Evolutionary conservation across 2,329 filamentous ascomycete genomes (phyloP), one percentile per base, ranked within the genome.

Genomic region (Scytalidium lignicola): DNA sequence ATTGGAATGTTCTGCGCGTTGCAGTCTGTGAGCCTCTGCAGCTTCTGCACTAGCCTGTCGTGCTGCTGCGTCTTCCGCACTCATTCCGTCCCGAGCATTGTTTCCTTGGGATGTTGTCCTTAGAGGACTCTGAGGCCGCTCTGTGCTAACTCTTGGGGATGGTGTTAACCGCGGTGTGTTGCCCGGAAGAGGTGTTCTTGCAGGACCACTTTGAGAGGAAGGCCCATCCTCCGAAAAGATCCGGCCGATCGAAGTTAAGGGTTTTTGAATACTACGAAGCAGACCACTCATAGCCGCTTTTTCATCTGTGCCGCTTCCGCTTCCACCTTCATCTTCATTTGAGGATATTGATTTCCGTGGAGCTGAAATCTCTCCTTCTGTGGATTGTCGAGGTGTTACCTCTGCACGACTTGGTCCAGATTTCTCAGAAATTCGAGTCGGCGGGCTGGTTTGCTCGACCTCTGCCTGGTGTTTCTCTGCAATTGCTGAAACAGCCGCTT

Each of bases 401-500:
- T 85, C 77, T 21, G 79, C 73, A 22, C 73, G 69, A 43, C 74
- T 76, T 4, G 74, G 65, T 6, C 70, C 62, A 21, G 76, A 74
- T 52, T 74, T 75, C 54, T 75, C 73, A 3, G 66, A 62, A 23
- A 69, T 49, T 49, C 65, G 57, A 55, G 65, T 60, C 47, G 68
- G 58, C 44, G 66, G 22, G 52, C 62, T 43, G 22, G 65, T 63
- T 44, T 65, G 57, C n/a, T 72, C 68, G 55, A 82, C 74, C 29
- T 77, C 73, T 52, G 75, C 72, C 50, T 83, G 80, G 61, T 96
- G 90, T 61, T 88, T 89, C 69, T 96, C 92, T 2, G 93, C 92
- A 57, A 99, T 99, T 40, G 88, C 89, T 5, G 90, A 96, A 2
- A 99, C 95, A 7, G 93, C 91, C 3, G 87, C 87, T 70, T 99